phyloP scores from a whole-genome alignment of 192 early-diverging fungal genomes.

The Coemansia furcata region DNA sequence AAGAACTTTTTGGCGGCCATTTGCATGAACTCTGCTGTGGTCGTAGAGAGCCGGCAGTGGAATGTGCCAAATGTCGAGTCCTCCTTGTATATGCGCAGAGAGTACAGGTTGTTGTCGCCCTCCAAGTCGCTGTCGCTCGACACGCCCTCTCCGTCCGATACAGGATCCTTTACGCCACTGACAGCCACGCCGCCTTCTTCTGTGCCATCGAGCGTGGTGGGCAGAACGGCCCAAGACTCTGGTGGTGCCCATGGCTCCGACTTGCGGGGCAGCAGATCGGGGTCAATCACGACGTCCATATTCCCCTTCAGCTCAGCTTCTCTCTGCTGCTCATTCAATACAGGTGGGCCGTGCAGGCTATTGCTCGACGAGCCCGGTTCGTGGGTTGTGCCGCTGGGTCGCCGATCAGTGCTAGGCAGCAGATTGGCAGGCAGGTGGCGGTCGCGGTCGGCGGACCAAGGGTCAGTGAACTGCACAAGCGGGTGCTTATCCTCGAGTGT shows the following conservation, averaged over 20 bases:
- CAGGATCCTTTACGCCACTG: constrained; percentile 29
- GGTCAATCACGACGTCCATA: neutral
- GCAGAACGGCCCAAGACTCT: constrained; percentile 72
- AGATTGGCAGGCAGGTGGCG: constrained; percentile 16
- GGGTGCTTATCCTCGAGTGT: constrained; percentile 25
- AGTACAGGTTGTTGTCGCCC: constrained; percentile 52
- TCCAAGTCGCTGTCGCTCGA: constrained; percentile 40
- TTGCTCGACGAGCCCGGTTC: constrained; percentile 8
- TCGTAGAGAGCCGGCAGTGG: constrained; percentile 63
- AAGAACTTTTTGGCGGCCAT: constrained; percentile 81
- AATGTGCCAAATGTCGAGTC: constrained; percentile 82
- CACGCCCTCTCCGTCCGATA: constrained; percentile 26
- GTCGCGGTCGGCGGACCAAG: constrained; percentile 44
- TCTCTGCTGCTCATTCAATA: neutral
- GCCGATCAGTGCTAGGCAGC: neutral
- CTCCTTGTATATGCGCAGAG: constrained; percentile 72
- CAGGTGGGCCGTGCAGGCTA: constrained; percentile 11
- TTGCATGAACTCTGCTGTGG: constrained; percentile 71
- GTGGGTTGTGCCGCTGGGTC: neutral
- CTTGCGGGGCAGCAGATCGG: constrained; percentile 25
- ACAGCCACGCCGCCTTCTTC: constrained; percentile 29
- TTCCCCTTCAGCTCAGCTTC: neutral
- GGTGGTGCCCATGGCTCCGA: constrained; percentile 64
- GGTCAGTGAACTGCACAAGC: constrained; percentile 45
- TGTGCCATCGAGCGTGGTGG: constrained; percentile 35